These are phyloP conservation scores for Ascoidea rubescens DNA, from an alignment of 805 yeast species.

Conservation along the genomic window DNA sequence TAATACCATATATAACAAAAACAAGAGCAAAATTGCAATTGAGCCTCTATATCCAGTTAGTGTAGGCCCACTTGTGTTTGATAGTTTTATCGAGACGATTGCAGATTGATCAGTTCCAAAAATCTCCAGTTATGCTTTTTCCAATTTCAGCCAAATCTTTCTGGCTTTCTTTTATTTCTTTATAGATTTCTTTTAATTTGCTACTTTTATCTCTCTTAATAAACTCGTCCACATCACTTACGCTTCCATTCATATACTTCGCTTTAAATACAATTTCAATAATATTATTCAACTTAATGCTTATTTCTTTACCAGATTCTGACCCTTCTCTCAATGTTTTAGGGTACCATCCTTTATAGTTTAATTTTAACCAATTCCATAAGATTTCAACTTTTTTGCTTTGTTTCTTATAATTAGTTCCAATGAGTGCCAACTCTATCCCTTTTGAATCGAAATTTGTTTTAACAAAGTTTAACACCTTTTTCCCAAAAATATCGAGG, in stretches of 20 bases:
- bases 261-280: constrained; percentile 24
- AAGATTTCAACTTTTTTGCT: constrained; percentile 18
- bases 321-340: constrained; percentile 32
- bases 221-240: neutral
- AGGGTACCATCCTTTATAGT: constrained; percentile 31
- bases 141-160: too few relatives aligned
- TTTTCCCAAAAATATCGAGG: constrained; percentile 27
- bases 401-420: constrained; percentile 23
- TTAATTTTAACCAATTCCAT: constrained; percentile 44
- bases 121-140: too few relatives aligned
- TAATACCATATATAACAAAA: neutral
- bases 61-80: too few relatives aligned
- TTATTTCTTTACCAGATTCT: constrained; percentile 30
- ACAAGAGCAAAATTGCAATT: too few relatives aligned
- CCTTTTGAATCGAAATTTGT: constrained; percentile 40
- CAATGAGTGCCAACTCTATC: constrained; percentile 45
- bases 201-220: neutral
- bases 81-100: too few relatives aligned
- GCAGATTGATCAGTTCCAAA: too few relatives aligned
- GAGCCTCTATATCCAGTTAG: too few relatives aligned
- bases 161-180: too few relatives aligned
- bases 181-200: too few relatives aligned
- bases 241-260: neutral
- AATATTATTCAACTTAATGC: constrained; percentile 28
- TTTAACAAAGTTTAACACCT: constrained; percentile 41